phyloP scores from a whole-genome alignment of 345 rosid species.

The Pseudoturritis turrita region DNA sequence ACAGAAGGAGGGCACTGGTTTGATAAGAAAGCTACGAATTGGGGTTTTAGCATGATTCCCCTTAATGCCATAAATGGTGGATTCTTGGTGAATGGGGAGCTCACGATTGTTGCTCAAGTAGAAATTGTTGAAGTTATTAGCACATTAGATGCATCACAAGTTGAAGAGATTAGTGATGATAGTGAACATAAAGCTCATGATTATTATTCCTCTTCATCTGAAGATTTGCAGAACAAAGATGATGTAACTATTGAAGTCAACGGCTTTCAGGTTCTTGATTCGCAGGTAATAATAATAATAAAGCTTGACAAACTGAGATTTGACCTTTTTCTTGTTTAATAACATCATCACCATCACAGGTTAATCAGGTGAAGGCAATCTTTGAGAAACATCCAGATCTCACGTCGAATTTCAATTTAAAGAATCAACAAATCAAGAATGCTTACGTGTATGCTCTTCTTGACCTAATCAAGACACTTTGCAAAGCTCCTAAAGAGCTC shows the following conservation, averaged over 20 bases:
- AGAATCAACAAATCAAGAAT: not conserved
- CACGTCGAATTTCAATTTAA: not conserved
- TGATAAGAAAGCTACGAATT: not conserved
- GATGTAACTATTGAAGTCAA: not conserved
- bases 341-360: not conserved
- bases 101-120: constrained; percentile 64
- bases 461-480: not conserved
- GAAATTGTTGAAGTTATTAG: not conserved
- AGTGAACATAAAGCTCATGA: not conserved
- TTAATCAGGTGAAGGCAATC: not conserved
- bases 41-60: not conserved
- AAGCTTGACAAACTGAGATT: not conserved
- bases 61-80: not conserved
- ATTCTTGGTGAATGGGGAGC: constrained; percentile 47
- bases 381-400: constrained; percentile 13
- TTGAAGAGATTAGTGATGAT: not conserved
- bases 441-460: not conserved
- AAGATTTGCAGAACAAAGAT: not conserved
- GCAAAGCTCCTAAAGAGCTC: not conserved
- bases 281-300: not conserved
- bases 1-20: not conserved
- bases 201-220: not conserved
- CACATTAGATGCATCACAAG: not conserved
- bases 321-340: not conserved
- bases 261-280: not conserved